A percentile compares a stretch with the other conserved stretches of the same genome.
Evolutionary conservation across 192 early-diverging fungal genomes (phyloP).

Genomic region (Entophlyctis helioformis): DNA sequence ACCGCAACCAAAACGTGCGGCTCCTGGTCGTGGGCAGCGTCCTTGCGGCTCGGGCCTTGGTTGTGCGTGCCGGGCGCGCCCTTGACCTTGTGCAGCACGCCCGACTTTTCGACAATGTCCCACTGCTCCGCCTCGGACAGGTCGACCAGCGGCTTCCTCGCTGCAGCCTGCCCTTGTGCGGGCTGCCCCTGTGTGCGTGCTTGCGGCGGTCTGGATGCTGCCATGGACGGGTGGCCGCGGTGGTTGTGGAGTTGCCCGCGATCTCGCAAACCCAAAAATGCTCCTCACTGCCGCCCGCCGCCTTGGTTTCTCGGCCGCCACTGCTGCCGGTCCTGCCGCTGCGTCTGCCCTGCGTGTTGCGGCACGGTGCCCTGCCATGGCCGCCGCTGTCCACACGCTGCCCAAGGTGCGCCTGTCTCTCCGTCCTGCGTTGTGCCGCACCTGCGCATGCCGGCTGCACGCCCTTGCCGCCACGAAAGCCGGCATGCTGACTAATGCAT

Average conservation of each 20-base stretch:
- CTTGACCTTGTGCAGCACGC: conserved; percentile 21
- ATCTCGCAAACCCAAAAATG: too few relatives aligned
- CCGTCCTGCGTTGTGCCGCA: neutral
- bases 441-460: neutral
- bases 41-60: neutral
- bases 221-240: too few relatives aligned
- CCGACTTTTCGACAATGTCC: conserved; percentile 21
- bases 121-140: conserved; percentile 21
- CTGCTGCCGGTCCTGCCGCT: too few relatives aligned
- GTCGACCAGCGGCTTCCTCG: conserved; percentile 12
- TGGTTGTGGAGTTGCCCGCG: too few relatives aligned
- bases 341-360: too few relatives aligned
- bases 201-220: too few relatives aligned
- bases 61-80: neutral
- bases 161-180: too few relatives aligned
- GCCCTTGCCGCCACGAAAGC: neutral
- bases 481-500: neutral
- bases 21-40: neutral
- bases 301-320: too few relatives aligned
- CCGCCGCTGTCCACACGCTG: neutral
- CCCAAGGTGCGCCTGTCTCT: neutral
- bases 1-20: conserved; percentile 4
- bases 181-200: too few relatives aligned
- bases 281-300: too few relatives aligned
- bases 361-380: too few relatives aligned